Percentiles rank a stretch among this genome's conserved stretches.
These are phyloP conservation scores for Monascus purpureus DNA, from an alignment of 495 filamentous ascomycete genomes.

Conservation along the genomic window DNA sequence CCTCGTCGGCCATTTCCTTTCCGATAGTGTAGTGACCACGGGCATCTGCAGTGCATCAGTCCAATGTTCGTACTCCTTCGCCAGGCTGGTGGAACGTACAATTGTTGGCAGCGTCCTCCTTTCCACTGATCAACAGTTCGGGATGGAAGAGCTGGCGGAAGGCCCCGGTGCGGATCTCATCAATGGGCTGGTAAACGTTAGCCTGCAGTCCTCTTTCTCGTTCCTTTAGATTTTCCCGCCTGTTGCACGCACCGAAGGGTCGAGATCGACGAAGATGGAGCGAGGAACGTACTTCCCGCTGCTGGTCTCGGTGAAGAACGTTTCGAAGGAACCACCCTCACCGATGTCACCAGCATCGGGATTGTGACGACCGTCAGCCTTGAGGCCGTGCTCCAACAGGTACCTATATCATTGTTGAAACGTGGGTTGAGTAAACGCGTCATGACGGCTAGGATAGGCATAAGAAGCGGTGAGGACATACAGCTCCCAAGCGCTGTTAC, in stretches of 20 bases:
- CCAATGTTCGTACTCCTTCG: neutral
- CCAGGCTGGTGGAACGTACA: conserved; percentile 24
- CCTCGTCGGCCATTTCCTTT: conserved; percentile 77
- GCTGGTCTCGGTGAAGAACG: conserved; percentile 83
- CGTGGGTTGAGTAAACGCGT: conserved; percentile 4
- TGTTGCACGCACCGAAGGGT: conserved; percentile 68
- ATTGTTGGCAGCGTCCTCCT: conserved; percentile 92
- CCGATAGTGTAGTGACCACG: conserved; percentile 89
- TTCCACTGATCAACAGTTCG: conserved; percentile 75
- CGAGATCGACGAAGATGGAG: conserved; percentile 79
- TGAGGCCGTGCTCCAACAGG: conserved; percentile 81
- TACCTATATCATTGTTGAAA: conserved; percentile 40
- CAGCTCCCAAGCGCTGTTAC: conserved; percentile 93
- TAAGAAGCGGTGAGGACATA: conserved; percentile 44
- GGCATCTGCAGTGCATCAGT: conserved; percentile 45
- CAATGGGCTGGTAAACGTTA: conserved; percentile 47
- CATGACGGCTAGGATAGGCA: conserved; percentile 1
- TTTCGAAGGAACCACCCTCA: conserved; percentile 65
- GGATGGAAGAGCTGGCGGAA: conserved; percentile 86
- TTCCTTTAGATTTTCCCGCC: neutral
- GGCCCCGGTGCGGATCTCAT: conserved; percentile 73
- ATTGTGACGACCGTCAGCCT: conserved; percentile 56
- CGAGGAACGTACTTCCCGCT: conserved; percentile 82
- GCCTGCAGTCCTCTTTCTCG: conserved; percentile 1
- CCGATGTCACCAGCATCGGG: conserved; percentile 45